Evolutionary conservation across 2,329 filamentous ascomycete genomes (phyloP), one percentile per base, ranked within the genome.

Genomic region (Xylaria sp.): DNA sequence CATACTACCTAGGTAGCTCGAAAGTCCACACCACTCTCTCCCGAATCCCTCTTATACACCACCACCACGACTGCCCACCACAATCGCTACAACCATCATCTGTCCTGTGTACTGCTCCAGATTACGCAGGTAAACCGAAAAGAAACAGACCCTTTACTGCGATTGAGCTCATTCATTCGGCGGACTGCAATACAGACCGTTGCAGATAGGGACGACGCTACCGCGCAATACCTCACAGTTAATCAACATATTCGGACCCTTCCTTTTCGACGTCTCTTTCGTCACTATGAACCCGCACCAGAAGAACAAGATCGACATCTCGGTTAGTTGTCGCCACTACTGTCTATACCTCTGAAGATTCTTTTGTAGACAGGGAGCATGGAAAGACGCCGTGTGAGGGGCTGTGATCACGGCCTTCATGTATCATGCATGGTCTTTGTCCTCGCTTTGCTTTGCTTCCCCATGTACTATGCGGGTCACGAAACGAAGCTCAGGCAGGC

Each of bases 301-400:
- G 87, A 94, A 97, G 88, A 98, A 98, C 88, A 98, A 99, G 87
- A 88, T 98, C 78, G 96, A 99, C 83, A 88, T 98, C 83, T 94
- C 89, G 86, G 96, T 98, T 85, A 85, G 93, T 88, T 72, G 67
- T 74, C 62, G 62, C 62, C 64, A 61, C 31, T 60, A 59, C 55
- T 52, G 5, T 20, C 49, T 62, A 52, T 46, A 5, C 41, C 41
- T 46, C 7, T n/a, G 41, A 15, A 46, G 15, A 15, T 46, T 18
- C 3, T n/a, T 1, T 15, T 8, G 8, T 18, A 28, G 9, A 43
- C 20, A 13, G 65, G 51, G 56, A 31, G 18, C 55, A 55, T 65
- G 10, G 18, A 54, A 33, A 33, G 12, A 43, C 28, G 5, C 46
- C 25, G 28, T 28, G 28, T 28, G 28, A 28, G 28, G 28, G 15